A percentile compares a stretch with the other conserved stretches of the same genome.
phyloP scores from a whole-genome alignment of 2,329 filamentous ascomycete species.

The Didymella pomorum region DNA sequence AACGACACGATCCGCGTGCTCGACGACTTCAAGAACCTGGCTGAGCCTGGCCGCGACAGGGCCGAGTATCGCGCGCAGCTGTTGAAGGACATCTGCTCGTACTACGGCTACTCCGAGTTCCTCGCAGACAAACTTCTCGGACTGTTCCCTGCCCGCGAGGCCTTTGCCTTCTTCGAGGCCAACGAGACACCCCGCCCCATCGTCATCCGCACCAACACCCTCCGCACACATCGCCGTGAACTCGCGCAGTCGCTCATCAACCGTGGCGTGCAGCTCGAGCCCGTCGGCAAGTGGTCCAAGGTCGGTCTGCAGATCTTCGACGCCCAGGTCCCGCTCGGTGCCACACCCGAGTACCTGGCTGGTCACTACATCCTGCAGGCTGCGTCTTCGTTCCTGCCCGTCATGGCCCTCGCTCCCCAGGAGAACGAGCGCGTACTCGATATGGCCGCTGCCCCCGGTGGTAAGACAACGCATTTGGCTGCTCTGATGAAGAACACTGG shows the following conservation, averaged over 20 bases:
- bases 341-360: slow-evolving; percentile 95
- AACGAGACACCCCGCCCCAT: slow-evolving; percentile 95
- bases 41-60: slow-evolving; percentile 80
- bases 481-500: slow-evolving; percentile 98
- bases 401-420: slow-evolving; percentile 96
- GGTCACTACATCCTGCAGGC: slow-evolving; percentile 98
- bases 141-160: slow-evolving; percentile 90
- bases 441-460: slow-evolving; percentile 94
- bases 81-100: slow-evolving; percentile 89
- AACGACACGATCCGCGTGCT: slow-evolving; percentile 92
- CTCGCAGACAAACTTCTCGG: slow-evolving; percentile 96
- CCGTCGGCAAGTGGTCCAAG: slow-evolving; percentile 98
- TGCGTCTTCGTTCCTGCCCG: slow-evolving; percentile 93
- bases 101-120: slow-evolving; percentile 95
- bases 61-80: slow-evolving; percentile 88
- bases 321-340: slow-evolving; percentile 83
- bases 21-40: slow-evolving; percentile 83
- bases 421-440: slow-evolving; percentile 91
- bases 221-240: slow-evolving; percentile 78
- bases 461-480: slow-evolving; percentile 96
- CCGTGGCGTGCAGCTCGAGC: slow-evolving; percentile 93
- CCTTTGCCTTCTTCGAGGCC: slow-evolving; percentile 97
- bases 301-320: slow-evolving; percentile 97
- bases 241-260: slow-evolving; percentile 95
- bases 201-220: slow-evolving; percentile 95